Evolutionary conservation across 495 filamentous ascomycete species (phyloP).

Genomic region (Niebla homalea): DNA sequence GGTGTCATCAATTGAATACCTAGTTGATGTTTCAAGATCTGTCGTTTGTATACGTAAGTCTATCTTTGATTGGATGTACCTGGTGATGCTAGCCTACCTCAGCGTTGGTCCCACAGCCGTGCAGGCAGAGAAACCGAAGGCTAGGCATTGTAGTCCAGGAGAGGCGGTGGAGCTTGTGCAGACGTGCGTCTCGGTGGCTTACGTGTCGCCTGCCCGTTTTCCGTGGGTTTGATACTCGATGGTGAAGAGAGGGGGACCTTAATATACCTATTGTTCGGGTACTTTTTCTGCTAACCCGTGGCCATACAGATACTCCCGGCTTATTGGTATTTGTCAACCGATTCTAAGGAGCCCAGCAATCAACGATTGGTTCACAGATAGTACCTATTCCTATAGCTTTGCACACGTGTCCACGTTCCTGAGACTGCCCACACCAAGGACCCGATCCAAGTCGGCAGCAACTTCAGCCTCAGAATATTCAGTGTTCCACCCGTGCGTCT

Average conservation of each 20-base stretch:
- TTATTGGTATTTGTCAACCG: not conserved
- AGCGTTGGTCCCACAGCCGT: not conserved
- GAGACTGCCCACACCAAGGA: not conserved
- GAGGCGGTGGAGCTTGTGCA: too few species aligned
- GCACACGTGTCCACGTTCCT: not conserved
- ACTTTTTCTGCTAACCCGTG: not conserved
- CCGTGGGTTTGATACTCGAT: not conserved
- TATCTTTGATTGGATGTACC: too few species aligned
- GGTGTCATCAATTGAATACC: not conserved
- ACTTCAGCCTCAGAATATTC: not conserved
- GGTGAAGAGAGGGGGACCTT: not conserved
- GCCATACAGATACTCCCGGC: not conserved
- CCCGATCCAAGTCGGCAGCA: not conserved
- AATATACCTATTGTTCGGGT: not conserved
- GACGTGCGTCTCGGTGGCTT: too few species aligned
- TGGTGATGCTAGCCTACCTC: not conserved
- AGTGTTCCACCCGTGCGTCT: not conserved
- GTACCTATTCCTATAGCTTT: not conserved
- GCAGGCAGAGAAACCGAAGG: slow-evolving; percentile 3
- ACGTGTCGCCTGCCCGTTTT: too few species aligned
- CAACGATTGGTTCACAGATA: not conserved
- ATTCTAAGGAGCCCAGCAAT: too few species aligned
- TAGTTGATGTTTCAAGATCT: not conserved
- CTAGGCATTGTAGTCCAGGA: not conserved
- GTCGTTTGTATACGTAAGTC: not conserved